Evolutionary conservation across 164 flowering plant species (phyloP).

Genomic region (Nymphaea colorata): DNA sequence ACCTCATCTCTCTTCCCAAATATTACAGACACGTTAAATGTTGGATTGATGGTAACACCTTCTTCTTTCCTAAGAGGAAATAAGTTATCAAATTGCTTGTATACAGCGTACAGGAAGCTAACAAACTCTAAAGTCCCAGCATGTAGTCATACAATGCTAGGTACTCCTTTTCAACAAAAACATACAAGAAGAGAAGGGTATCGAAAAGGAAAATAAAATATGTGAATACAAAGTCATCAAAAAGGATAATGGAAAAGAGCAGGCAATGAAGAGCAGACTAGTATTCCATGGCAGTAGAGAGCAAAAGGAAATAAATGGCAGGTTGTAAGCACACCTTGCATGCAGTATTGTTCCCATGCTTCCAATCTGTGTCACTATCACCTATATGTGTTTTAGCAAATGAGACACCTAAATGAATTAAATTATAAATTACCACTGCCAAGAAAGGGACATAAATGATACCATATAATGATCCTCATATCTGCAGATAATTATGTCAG

Average conservation of each 20-base stretch:
- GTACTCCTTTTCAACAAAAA: too few relatives aligned
- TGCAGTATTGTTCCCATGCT: constrained; percentile 84
- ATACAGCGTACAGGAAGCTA: too few relatives aligned
- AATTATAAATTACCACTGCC: background rate
- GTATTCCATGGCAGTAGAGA: background rate
- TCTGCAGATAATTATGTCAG: constrained; percentile 51
- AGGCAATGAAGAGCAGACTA: background rate
- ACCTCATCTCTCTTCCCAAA: constrained; percentile 97
- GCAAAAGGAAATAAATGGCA: background rate
- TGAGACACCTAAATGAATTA: constrained; percentile 1
- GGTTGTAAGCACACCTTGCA: constrained; percentile 43
- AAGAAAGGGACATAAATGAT: background rate
- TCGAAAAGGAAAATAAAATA: too few relatives aligned
- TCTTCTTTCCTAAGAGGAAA: constrained; percentile 63
- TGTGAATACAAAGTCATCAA: background rate
- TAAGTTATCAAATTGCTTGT: background rate
- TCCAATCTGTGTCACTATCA: constrained; percentile 79
- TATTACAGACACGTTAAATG: constrained; percentile 54
- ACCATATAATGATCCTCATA: constrained; percentile 78
- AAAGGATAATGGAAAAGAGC: background rate
- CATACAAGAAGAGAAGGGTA: too few relatives aligned
- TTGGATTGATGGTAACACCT: constrained; percentile 51
- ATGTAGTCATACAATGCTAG: too few relatives aligned
- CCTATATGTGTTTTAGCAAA: constrained; percentile 22
- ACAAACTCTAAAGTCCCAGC: too few relatives aligned